phyloP scores from a whole-genome alignment of 805 yeast genomes.

The Metschnikowia koreensis region DNA sequence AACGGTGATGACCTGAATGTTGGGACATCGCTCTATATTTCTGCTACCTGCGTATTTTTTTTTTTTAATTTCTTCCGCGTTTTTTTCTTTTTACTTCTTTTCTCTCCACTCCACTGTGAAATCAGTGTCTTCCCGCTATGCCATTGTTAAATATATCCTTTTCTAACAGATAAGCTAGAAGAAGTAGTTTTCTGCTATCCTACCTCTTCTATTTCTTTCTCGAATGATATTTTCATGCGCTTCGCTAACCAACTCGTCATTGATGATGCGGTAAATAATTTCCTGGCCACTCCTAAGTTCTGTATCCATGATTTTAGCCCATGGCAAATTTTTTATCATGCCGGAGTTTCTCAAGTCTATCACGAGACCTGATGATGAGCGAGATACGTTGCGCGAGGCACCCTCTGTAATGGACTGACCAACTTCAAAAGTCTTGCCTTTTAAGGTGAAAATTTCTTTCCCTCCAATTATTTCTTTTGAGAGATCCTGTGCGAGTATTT shows the following conservation, averaged over 20 bases:
- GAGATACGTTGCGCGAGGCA: not conserved
- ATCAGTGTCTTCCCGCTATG: too few relatives aligned
- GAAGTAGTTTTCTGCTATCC: slow-evolving; percentile 44
- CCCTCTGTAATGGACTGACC: not conserved
- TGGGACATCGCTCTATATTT: slow-evolving; percentile 52
- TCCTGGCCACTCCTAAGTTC: slow-evolving; percentile 11
- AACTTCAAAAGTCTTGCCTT: slow-evolving; percentile 5
- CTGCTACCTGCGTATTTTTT: not conserved
- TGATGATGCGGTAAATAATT: slow-evolving; percentile 26
- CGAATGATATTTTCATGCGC: slow-evolving; percentile 30
- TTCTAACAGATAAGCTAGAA: not conserved
- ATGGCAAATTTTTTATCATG: slow-evolving; percentile 45
- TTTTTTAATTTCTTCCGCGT: not conserved
- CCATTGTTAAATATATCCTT: not conserved
- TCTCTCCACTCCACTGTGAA: not conserved
- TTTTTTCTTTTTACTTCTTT: not conserved
- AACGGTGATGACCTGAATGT: slow-evolving; percentile 92
- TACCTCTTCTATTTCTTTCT: slow-evolving; percentile 39
- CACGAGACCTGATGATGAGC: not conserved
- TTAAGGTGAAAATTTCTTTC: slow-evolving; percentile 6
- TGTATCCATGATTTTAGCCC: slow-evolving; percentile 36
- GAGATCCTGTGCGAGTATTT: slow-evolving; percentile 5
- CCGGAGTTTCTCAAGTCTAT: slow-evolving; percentile 49
- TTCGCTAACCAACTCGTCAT: slow-evolving; percentile 29
- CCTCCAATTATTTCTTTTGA: slow-evolving; percentile 5